phyloP scores from a whole-genome alignment of 495 filamentous ascomycete genomes.

The Bacidia gigantensis region DNA sequence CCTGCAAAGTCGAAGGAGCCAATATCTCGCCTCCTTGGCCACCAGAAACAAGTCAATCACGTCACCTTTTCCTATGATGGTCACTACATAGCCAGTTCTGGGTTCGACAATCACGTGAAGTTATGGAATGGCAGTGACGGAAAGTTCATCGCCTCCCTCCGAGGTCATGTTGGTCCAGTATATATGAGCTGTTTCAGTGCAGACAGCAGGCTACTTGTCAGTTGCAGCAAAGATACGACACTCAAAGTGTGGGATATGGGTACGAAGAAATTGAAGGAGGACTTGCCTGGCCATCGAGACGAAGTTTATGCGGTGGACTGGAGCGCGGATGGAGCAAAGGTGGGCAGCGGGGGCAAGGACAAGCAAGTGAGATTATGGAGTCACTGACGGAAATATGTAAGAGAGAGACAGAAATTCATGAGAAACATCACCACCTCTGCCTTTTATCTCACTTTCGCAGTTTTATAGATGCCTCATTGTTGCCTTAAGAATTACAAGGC shows the following conservation, averaged over 20 bases:
- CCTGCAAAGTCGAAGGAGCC: conserved; percentile 69
- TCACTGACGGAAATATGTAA: conserved; percentile 34
- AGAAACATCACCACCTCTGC: too few species aligned
- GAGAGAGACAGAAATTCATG: too few species aligned
- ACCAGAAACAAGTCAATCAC: conserved; percentile 94
- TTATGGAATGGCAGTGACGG: conserved; percentile 65
- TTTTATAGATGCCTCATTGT: too few species aligned
- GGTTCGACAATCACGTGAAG: conserved; percentile 89
- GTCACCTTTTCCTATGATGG: conserved; percentile 89
- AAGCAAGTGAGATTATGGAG: conserved; percentile 81
- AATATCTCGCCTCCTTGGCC: conserved; percentile 72
- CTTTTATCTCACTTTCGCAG: too few species aligned
- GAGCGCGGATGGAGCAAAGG: conserved; percentile 72
- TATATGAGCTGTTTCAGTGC: conserved; percentile 85
- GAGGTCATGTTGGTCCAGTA: conserved; percentile 87
- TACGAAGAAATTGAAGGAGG: conserved; percentile 66
- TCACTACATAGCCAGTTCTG: conserved; percentile 67
- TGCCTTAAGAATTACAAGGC: too few species aligned
- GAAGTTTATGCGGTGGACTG: conserved; percentile 92
- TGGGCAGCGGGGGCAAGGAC: conserved; percentile 85
- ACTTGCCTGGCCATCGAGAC: conserved; percentile 88
- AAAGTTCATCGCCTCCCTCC: conserved; percentile 70
- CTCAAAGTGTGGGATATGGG: conserved; percentile 87
- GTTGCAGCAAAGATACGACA: conserved; percentile 81
- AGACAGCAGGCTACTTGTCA: conserved; percentile 75